phyloP scores from a whole-genome alignment of 2,329 filamentous ascomycete species.

The Myriosclerotinia scirpicola region DNA sequence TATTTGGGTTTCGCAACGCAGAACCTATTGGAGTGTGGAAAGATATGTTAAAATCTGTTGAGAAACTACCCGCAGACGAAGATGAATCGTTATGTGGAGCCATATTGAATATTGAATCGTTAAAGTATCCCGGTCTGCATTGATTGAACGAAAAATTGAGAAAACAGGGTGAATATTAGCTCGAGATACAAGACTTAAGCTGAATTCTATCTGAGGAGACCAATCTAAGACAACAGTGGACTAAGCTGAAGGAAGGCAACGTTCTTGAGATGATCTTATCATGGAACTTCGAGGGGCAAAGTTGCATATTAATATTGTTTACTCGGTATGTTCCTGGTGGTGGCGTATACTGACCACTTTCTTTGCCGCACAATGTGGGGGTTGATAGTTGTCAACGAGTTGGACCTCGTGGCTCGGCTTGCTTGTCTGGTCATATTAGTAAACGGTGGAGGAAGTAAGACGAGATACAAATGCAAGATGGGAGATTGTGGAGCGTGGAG shows the following conservation, averaged over 20 bases:
- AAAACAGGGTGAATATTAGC: background rate
- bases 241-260: background rate
- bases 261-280: background rate
- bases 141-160: background rate
- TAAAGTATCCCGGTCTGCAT: background rate
- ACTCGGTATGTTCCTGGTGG: constrained; percentile 19
- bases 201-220: constrained; percentile 4
- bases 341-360: constrained; percentile 14
- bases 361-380: constrained; percentile 28
- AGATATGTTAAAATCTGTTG: constrained; percentile 45
- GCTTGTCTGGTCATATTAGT: constrained; percentile 8
- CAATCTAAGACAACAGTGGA: background rate
- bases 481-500: constrained; percentile 19
- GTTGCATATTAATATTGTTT: constrained; percentile 20
- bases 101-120: constrained; percentile 40
- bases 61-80: constrained; percentile 49
- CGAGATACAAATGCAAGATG: constrained; percentile 20
- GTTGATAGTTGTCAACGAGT: constrained; percentile 26
- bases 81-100: constrained; percentile 50
- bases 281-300: constrained; percentile 1
- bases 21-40: constrained; percentile 33
- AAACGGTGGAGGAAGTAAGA: constrained; percentile 6
- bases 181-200: background rate
- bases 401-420: constrained; percentile 33
- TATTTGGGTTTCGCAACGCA: constrained; percentile 32